Evolutionary conservation across 345 rosid species (phyloP), one percentile per base, ranked within the genome.

Genomic region (Eucalyptus microcorys): DNA sequence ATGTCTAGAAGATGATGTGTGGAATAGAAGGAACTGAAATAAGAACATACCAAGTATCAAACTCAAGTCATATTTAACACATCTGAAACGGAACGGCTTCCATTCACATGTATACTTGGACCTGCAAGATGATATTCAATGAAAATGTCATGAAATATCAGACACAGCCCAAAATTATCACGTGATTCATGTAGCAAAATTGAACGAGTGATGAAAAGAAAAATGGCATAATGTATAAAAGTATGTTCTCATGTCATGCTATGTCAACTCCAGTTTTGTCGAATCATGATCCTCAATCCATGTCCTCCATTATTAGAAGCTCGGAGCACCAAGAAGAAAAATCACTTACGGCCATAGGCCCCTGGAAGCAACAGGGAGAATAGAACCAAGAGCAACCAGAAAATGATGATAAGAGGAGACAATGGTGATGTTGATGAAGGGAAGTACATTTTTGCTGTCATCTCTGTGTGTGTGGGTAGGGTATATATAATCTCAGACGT

Each of bases 31-130:
- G 49, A 47, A 48, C 49, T 48, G 17, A 30, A 61, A 61, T 61
- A 61, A 61, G 71, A 30, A 30, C 4, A 30, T 15, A 14, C 37
- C 37, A n/a, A n/a, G 76, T 64, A 64, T 14, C 13, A n/a, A n/a
- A n/a, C n/a, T n/a, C n/a, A n/a, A n/a, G n/a, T n/a, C n/a, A n/a
- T n/a, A n/a, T n/a, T n/a, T n/a, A n/a, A n/a, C n/a, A n/a, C 1
- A 21, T 52, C 57, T 49, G 7, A 19, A 49, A 49, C 7, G 3
- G 19, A 19, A 49, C 0, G 0, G 7, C 52, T 49, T 49, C 52
- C 19, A 0, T 15, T 0, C 52, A 49, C 52, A 49, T 1, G 19
- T 5, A 49, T 6, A 15, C 1, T 5, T 49, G 50, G 17, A 49
- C 52, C 52, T 49, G 52, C 19, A 15, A 49, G 52, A 49, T 1